phyloP scores from a whole-genome alignment of 257 asterid species.

The Knoxia roxburghii region DNA sequence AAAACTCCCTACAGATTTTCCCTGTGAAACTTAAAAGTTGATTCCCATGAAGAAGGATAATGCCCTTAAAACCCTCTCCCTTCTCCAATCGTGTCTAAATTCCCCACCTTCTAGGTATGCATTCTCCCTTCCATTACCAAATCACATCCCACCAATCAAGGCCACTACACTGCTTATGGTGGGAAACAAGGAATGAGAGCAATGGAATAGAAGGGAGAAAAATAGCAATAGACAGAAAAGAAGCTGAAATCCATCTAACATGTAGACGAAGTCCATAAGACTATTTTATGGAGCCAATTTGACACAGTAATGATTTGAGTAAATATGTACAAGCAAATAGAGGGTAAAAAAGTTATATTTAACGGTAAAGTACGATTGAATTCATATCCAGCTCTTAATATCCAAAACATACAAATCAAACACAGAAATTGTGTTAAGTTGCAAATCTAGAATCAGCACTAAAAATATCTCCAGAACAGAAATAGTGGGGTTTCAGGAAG shows the following conservation, averaged over 20 bases:
- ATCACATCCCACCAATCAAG: too few species aligned
- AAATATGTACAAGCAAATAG: not conserved
- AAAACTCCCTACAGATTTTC: not conserved
- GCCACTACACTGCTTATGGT: too few species aligned
- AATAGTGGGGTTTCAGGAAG: not conserved
- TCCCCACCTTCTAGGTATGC: too few species aligned
- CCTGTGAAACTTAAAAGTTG: too few species aligned
- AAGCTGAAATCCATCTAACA: not conserved
- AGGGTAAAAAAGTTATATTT: not conserved
- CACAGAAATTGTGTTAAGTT: not conserved
- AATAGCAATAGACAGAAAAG: not conserved
- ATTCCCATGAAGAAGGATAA: too few species aligned
- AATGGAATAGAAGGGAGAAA: not conserved
- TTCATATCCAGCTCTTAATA: not conserved
- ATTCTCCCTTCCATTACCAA: too few species aligned
- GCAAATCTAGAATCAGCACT: not conserved
- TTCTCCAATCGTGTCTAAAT: too few species aligned
- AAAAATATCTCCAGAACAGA: not conserved
- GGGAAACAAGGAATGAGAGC: not conserved
- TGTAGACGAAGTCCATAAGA: not conserved
- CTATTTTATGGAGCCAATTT: not conserved
- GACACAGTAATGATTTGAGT: not conserved
- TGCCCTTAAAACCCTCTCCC: too few species aligned
- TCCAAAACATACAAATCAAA: not conserved
- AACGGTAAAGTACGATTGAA: not conserved